Base-by-base conservation (phyloP, 2,329 filamentous ascomycete genomes). In the Zalaria obscura region DNA sequence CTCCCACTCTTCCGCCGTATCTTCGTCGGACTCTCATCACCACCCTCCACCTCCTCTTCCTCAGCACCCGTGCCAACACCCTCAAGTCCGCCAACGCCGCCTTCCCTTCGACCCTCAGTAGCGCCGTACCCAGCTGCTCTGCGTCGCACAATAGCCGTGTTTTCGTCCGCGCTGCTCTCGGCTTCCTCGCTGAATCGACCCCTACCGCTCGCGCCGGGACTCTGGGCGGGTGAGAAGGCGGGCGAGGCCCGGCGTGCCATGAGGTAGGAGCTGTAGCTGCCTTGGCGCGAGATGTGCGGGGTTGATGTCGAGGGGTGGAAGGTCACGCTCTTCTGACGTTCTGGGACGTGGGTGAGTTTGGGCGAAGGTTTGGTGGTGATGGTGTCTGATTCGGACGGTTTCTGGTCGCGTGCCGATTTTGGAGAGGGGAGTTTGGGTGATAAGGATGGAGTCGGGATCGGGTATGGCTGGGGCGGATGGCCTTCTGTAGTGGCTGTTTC, bases 81-180 rank as follows among this genome's bases (percentile, higher is more conserved):
- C 5, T 32, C 39, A 31, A 33, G 39, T 9, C 38, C 29, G 28
- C 33, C 18, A 26, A 9, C 28, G 33, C 28, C 28, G 10, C 39
- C 35, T 11, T 27, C 26, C n/a, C 35, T 26, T 10, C 25, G 28
- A 1, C 36, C 34, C 10, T 18, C 29, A 8, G 41, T 40, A 18
- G 35, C 11, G 10, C 35, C 40, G 9, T 26, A 11, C n/a, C 41
- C 34, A 2, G 43, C 36, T 7, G 31, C 32, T 0, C 46, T 45
- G 11, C 52, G 47, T 27, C 52, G 45, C 11, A 66, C 45, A 18
- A 68, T 66, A 29, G 56, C 58, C 18, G 65, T 68, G 40, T 52
- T 62, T 46, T 67, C 64, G 42, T 64, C 60, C 32, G 57, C 58
- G 40, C 57, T 60, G 40, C 57, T 60, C 40, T 59, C 57, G 5